Conservation (phyloP, 2,329 filamentous ascomycete genomes). For the Chaetomiaceae sp. region DNA sequence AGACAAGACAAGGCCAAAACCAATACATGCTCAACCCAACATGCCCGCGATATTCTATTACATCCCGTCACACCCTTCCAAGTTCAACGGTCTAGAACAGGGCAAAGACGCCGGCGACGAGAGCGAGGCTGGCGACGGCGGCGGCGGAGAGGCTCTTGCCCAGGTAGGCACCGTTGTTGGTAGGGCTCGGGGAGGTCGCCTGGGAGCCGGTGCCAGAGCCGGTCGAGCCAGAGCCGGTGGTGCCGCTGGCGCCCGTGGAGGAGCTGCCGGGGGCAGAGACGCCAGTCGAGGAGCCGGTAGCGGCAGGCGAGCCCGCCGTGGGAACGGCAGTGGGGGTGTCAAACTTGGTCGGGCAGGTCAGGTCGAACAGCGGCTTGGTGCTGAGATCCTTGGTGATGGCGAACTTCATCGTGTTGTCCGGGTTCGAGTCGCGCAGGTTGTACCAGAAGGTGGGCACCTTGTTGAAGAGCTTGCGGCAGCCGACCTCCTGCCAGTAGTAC, state of each 20-base stretch:
- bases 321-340: slow-evolving; percentile 30
- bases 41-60: background rate
- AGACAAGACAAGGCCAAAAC: background rate
- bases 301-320: slow-evolving; percentile 19
- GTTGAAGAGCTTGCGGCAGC: slow-evolving; percentile 54
- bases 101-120: slow-evolving; percentile 24
- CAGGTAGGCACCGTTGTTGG: slow-evolving; percentile 3
- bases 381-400: slow-evolving; percentile 50
- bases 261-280: slow-evolving; percentile 20
- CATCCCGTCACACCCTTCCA: background rate
- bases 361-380: slow-evolving; percentile 48
- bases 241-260: slow-evolving; percentile 5
- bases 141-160: slow-evolving; percentile 19
- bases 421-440: slow-evolving; percentile 56
- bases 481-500: slow-evolving; percentile 59
- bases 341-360: slow-evolving; percentile 46
- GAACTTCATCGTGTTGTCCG: slow-evolving; percentile 54
- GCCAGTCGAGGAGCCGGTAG: slow-evolving; percentile 15
- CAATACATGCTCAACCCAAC: slow-evolving; percentile 1
- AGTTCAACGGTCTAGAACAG: slow-evolving; percentile 20
- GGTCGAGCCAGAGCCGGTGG: slow-evolving; percentile 18
- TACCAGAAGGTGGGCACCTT: slow-evolving; percentile 58
- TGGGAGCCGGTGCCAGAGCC: slow-evolving; percentile 9
- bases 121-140: slow-evolving; percentile 20
- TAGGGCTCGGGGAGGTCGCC: background rate